phyloP scores from a whole-genome alignment of 352 stramenopile genomes.

The Globisporangium heterothallicum region DNA sequence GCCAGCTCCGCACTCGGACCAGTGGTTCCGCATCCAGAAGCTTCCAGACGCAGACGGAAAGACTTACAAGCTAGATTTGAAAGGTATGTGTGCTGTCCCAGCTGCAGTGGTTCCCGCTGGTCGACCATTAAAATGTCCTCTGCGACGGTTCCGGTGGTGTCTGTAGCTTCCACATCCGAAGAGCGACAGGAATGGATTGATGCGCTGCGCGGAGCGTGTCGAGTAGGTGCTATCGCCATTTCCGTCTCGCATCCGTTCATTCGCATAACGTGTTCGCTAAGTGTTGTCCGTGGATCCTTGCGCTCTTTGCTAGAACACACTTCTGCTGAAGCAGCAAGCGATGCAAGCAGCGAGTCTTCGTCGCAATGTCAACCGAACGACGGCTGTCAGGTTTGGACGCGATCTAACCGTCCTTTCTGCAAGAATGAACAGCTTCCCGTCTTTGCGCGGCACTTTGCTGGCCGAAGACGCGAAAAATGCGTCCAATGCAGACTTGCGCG shows the following conservation, averaged over 20 bases:
- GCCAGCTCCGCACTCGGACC: slow-evolving; percentile 37
- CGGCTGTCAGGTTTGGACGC: slow-evolving; percentile 22
- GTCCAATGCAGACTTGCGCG: slow-evolving; percentile 34
- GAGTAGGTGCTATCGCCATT: slow-evolving; percentile 26
- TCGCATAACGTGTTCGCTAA: too few species aligned
- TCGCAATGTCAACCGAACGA: slow-evolving; percentile 13
- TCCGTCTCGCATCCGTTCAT: too few species aligned
- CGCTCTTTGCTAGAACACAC: slow-evolving; percentile 4
- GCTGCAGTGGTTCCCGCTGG: too few species aligned
- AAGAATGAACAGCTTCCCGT: background rate
- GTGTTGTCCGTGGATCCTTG: too few species aligned
- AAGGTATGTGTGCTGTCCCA: too few species aligned
- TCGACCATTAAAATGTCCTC: too few species aligned
- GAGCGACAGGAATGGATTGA: slow-evolving; percentile 66
- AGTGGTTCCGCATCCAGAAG: slow-evolving; percentile 65
- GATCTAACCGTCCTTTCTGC: slow-evolving; percentile 25
- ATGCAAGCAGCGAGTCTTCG: slow-evolving; percentile 15
- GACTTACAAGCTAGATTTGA: slow-evolving; percentile 62
- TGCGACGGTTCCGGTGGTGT: too few species aligned
- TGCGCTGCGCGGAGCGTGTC: slow-evolving; percentile 37
- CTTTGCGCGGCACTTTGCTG: slow-evolving; percentile 9
- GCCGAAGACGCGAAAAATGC: slow-evolving; percentile 8
- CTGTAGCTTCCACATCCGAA: slow-evolving; percentile 28
- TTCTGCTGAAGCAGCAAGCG: slow-evolving; percentile 17
- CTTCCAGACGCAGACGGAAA: slow-evolving; percentile 38